Evolutionary conservation across 1,284 basidiomycete genomes (phyloP).

Genomic region (Austroboletus rostrupii): DNA sequence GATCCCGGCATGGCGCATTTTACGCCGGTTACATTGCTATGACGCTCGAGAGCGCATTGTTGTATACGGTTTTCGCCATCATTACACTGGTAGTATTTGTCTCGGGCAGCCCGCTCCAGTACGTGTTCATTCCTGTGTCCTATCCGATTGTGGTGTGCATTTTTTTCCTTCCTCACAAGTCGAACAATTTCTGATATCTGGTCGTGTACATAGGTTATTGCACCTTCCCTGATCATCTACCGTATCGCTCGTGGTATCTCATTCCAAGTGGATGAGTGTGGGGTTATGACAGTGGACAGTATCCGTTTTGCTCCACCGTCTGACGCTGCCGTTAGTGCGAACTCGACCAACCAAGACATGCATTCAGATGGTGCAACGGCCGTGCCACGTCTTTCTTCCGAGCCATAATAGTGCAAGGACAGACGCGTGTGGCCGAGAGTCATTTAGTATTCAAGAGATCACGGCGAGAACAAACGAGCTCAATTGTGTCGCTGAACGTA

Average conservation of each 20-base stretch:
- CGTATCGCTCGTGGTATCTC: slow-evolving; percentile 20
- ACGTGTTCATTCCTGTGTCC: slow-evolving; percentile 21
- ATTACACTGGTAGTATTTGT: slow-evolving; percentile 12
- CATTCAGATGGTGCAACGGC: too few species aligned
- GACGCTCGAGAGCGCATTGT: slow-evolving; percentile 23
- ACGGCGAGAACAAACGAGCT: too few species aligned
- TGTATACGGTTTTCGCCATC: slow-evolving; percentile 16
- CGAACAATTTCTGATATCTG: too few species aligned
- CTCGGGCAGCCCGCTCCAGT: slow-evolving; percentile 12
- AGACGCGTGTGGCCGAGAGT: too few species aligned
- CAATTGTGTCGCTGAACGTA: too few species aligned
- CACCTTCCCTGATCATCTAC: slow-evolving; percentile 11
- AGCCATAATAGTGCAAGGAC: too few species aligned
- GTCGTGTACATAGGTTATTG: neutral
- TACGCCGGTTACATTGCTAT: slow-evolving; percentile 22
- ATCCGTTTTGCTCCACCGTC: neutral
- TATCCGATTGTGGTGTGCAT: slow-evolving; percentile 15
- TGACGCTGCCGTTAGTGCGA: too few species aligned
- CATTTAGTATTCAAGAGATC: too few species aligned
- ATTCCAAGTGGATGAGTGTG: neutral
- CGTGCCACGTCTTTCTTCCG: too few species aligned
- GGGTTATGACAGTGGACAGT: neutral
- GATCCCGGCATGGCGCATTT: slow-evolving; percentile 12
- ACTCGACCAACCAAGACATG: too few species aligned
- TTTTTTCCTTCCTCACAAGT: too few species aligned